Percentiles rank a stretch among this genome's conserved stretches.
Conservation (phyloP, 768 basidiomycete species). For the Pulveroboletus frians region DNA sequence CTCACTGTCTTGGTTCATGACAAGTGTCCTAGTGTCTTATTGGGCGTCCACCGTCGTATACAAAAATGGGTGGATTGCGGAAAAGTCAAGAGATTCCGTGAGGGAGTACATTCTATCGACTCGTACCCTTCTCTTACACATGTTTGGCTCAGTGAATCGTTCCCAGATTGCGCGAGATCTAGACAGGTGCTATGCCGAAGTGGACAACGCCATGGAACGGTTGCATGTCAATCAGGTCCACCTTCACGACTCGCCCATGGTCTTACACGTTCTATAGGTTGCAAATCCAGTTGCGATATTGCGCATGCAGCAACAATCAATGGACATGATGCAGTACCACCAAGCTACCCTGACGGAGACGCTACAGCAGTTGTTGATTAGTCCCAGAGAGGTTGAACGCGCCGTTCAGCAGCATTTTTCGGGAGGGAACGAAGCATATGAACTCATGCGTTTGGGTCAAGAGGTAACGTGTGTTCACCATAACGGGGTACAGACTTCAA, state of each 20-base stretch:
- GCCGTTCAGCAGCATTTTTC: conserved; percentile 37
- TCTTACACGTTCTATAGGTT: conserved; percentile 15
- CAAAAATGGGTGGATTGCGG: conserved; percentile 37
- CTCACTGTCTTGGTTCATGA: not conserved
- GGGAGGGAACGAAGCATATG: conserved; percentile 39
- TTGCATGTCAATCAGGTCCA: conserved; percentile 36
- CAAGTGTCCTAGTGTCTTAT: conserved; percentile 34
- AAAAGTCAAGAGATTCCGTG: conserved; percentile 37
- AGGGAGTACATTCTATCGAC: conserved; percentile 9
- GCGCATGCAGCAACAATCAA: conserved; percentile 28
- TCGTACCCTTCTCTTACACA: conserved; percentile 3
- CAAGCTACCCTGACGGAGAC: conserved; percentile 34
- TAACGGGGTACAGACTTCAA: not conserved
- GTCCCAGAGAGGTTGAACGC: conserved; percentile 32
- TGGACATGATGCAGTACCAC: conserved; percentile 25
- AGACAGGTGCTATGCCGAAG: conserved; percentile 38
- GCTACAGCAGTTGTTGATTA: conserved; percentile 38
- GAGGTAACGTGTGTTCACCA: conserved; percentile 27
- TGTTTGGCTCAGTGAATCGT: conserved; percentile 35
- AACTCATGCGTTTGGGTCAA: conserved; percentile 52
- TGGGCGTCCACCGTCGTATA: conserved; percentile 36
- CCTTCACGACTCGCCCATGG: not conserved
- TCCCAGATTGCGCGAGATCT: conserved; percentile 44
- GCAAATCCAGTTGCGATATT: conserved; percentile 19
- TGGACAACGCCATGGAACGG: conserved; percentile 38